Conservation (phyloP, 1,284 basidiomycete species). For the Pseudozyma sp. region DNA sequence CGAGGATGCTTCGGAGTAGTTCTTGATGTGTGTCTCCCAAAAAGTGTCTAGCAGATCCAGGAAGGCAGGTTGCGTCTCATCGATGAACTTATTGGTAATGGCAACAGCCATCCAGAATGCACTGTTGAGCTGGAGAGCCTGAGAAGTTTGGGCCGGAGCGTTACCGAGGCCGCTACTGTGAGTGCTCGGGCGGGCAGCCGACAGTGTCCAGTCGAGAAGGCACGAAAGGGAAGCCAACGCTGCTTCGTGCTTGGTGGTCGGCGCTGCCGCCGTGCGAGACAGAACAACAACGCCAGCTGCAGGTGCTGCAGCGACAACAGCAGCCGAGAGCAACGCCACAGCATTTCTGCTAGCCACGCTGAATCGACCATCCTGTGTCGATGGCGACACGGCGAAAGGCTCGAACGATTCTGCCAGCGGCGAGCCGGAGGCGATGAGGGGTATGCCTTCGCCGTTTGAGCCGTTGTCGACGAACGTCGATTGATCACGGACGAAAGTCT, state of each 20-base stretch:
- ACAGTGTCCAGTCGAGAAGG: conserved; percentile 35
- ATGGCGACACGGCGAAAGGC: background rate
- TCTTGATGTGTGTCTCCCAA: conserved; percentile 39
- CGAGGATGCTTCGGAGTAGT: background rate
- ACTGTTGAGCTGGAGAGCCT: conserved; percentile 33
- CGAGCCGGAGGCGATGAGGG: conserved; percentile 12
- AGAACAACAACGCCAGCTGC: conserved; percentile 22
- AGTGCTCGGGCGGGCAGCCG: background rate
- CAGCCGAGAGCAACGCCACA: conserved; percentile 34
- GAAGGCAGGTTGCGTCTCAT: conserved; percentile 34
- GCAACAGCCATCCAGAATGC: conserved; percentile 24
- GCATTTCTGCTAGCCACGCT: conserved; percentile 17
- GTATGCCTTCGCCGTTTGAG: background rate
- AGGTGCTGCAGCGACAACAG: conserved; percentile 29
- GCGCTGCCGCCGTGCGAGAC: background rate
- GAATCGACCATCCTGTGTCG: background rate
- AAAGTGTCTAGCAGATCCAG: conserved; percentile 42
- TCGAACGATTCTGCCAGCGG: conserved; percentile 3
- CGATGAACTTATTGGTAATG: conserved; percentile 58
- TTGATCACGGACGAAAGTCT: conserved; percentile 25
- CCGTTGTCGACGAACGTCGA: conserved; percentile 10
- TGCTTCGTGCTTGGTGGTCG: conserved; percentile 19
- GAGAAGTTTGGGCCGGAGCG: background rate
- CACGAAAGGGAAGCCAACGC: conserved; percentile 19
- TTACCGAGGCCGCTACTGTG: background rate